Conservation (phyloP, 495 filamentous ascomycete genomes). For the Aspergillus incahuasiensis region DNA sequence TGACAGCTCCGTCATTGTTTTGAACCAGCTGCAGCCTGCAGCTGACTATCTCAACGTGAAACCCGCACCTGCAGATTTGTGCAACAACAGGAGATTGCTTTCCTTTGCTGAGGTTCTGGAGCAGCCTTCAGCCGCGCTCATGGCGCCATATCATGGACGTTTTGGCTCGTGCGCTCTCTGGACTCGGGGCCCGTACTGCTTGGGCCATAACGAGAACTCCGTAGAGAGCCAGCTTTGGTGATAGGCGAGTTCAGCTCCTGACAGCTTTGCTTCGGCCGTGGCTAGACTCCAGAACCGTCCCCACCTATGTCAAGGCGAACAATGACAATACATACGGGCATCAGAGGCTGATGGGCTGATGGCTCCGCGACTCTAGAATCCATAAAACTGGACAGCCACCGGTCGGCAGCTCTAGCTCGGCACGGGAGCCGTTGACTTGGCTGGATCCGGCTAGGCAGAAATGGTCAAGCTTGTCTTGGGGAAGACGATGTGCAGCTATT, state of each 20-base stretch:
- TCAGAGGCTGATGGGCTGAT: neutral
- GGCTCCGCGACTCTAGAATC: neutral
- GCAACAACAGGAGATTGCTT: neutral
- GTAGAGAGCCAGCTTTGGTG: no score
- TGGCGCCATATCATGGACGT: neutral
- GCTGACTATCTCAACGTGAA: neutral
- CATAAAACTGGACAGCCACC: neutral
- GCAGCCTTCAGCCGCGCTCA: neutral
- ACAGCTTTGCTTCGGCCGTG: neutral
- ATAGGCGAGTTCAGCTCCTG: no score
- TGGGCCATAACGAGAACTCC: no score
- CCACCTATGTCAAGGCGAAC: neutral
- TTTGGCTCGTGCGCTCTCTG: neutral
- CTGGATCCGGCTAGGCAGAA: neutral
- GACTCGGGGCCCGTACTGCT: neutral
- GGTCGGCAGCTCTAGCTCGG: neutral
- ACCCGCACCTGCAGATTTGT: conserved; percentile 2
- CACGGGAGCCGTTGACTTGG: neutral
- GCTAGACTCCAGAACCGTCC: neutral
- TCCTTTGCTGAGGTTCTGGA: neutral
- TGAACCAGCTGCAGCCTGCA: neutral
- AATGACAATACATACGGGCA: no score
- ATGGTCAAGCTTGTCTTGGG: neutral
- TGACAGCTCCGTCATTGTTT: neutral
- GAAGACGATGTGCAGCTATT: neutral